These are phyloP conservation scores for Pulveroboletus sp. DNA, from an alignment of 768 basidiomycete genomes.

Conservation along the genomic window DNA sequence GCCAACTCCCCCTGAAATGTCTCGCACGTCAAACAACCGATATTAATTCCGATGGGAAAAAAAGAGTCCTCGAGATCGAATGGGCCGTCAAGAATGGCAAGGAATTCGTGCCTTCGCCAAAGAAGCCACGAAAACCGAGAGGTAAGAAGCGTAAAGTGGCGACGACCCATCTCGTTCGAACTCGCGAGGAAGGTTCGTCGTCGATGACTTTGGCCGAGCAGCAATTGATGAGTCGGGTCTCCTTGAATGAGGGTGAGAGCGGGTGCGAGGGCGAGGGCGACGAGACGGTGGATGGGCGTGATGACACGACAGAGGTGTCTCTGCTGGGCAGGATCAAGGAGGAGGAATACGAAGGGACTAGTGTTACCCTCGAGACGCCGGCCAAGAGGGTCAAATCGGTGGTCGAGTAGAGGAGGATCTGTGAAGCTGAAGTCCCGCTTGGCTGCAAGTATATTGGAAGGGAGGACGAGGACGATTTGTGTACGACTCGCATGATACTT, in stretches of 20 bases:
- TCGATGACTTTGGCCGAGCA: conserved; percentile 7
- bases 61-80: conserved; percentile 78
- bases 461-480: neutral
- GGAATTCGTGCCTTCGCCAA: conserved; percentile 55
- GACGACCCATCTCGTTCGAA: conserved; percentile 8
- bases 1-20: neutral
- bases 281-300: conserved; percentile 27
- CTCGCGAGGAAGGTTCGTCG: conserved; percentile 15
- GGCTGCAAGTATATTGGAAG: too few relatives aligned
- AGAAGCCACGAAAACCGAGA: conserved; percentile 34
- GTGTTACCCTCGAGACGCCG: conserved; percentile 18
- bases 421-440: neutral
- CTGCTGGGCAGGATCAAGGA: conserved; percentile 17
- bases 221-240: conserved; percentile 14
- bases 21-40: neutral
- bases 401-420: conserved; percentile 10
- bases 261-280: conserved; percentile 20
- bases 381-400: conserved; percentile 26
- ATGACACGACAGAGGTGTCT: conserved; percentile 12
- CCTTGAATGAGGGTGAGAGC: conserved; percentile 34
- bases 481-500: neutral
- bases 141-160: conserved; percentile 32
- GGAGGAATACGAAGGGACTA: conserved; percentile 29
- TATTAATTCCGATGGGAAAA: neutral
- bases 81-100: conserved; percentile 65